phyloP scores from a whole-genome alignment of 2,329 filamentous ascomycete genomes.

The Fusarium mexicanum region DNA sequence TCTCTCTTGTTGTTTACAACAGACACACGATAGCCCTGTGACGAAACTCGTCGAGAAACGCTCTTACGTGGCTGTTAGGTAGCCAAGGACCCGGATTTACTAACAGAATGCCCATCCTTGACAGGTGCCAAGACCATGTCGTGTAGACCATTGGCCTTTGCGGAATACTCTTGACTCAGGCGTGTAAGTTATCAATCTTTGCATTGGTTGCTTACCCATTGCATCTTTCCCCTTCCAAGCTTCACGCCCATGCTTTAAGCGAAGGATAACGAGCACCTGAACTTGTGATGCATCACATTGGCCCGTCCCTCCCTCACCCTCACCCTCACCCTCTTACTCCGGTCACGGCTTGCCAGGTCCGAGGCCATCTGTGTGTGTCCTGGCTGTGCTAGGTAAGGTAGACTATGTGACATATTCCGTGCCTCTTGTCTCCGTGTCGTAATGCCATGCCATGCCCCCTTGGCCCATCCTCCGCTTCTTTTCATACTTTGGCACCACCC shows the following conservation, averaged over 20 bases:
- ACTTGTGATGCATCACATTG: constrained; percentile 40
- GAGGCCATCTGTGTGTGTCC: not conserved
- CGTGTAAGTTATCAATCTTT: constrained; percentile 22
- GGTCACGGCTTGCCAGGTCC: constrained; percentile 17
- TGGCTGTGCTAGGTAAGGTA: not conserved
- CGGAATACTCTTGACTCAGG: constrained; percentile 15
- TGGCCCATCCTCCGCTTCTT: constrained; percentile 2
- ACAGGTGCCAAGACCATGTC: constrained; percentile 28
- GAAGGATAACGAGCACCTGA: constrained; percentile 11
- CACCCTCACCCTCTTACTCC: constrained; percentile 1
- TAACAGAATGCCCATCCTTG: constrained; percentile 39
- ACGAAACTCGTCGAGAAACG: constrained; percentile 11
- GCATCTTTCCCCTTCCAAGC: constrained; percentile 9
- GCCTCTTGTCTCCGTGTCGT: constrained; percentile 26
- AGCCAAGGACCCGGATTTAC: constrained; percentile 35
- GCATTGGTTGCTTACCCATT: constrained; percentile 21
- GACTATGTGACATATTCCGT: not conserved
- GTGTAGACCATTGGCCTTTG: constrained; percentile 20
- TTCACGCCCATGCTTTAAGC: constrained; percentile 20
- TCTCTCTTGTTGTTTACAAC: not conserved
- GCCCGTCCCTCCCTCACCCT: not conserved
- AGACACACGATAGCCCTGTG: not conserved
- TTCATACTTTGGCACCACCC: constrained; percentile 33
- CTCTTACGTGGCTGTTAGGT: constrained; percentile 43
- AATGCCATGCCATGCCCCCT: constrained; percentile 17